phyloP scores from a whole-genome alignment of 2,329 filamentous ascomycete species.

The Penicillium sp. region DNA sequence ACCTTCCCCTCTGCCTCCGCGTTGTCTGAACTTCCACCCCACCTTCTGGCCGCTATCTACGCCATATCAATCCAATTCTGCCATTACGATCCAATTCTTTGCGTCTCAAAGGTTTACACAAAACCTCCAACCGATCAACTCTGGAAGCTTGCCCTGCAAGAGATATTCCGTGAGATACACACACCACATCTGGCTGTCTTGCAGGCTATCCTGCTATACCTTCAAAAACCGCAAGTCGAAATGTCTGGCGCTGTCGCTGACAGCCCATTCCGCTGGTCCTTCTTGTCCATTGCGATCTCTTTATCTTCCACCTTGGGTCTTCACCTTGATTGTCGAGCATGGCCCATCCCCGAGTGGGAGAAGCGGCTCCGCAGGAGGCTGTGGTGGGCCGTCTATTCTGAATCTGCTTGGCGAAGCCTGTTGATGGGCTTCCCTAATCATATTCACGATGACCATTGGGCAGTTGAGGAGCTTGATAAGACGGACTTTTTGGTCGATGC shows the following conservation, averaged over 20 bases:
- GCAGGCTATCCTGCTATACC: slow-evolving; percentile 32
- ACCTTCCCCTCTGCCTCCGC: slow-evolving; percentile 7
- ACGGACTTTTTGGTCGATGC: slow-evolving; percentile 28
- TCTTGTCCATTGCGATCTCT: slow-evolving; percentile 32
- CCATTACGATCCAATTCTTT: slow-evolving; percentile 28
- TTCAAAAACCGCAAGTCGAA: slow-evolving; percentile 24
- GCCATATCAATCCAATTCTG: slow-evolving; percentile 32
- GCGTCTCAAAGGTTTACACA: slow-evolving; percentile 25
- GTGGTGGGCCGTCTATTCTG: slow-evolving; percentile 41
- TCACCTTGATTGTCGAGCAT: slow-evolving; percentile 34
- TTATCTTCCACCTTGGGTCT: slow-evolving; percentile 36
- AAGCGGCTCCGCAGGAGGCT: slow-evolving; percentile 38
- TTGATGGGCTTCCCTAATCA: slow-evolving; percentile 37
- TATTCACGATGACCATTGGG: slow-evolving; percentile 37
- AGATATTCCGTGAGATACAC: slow-evolving; percentile 29
- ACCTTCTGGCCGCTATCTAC: slow-evolving; percentile 35
- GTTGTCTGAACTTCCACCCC: slow-evolving; percentile 22
- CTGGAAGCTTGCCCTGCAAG: slow-evolving; percentile 29
- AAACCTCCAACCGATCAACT: slow-evolving; percentile 22
- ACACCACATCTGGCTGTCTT: slow-evolving; percentile 30
- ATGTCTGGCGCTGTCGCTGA: slow-evolving; percentile 29
- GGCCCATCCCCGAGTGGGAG: slow-evolving; percentile 38
- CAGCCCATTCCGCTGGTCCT: slow-evolving; percentile 37
- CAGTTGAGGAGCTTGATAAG: slow-evolving; percentile 29
- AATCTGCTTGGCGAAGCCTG: slow-evolving; percentile 40